Evolutionary conservation across 192 early-diverging fungal genomes (phyloP).

Genomic region (Irineochytrium annulatum): DNA sequence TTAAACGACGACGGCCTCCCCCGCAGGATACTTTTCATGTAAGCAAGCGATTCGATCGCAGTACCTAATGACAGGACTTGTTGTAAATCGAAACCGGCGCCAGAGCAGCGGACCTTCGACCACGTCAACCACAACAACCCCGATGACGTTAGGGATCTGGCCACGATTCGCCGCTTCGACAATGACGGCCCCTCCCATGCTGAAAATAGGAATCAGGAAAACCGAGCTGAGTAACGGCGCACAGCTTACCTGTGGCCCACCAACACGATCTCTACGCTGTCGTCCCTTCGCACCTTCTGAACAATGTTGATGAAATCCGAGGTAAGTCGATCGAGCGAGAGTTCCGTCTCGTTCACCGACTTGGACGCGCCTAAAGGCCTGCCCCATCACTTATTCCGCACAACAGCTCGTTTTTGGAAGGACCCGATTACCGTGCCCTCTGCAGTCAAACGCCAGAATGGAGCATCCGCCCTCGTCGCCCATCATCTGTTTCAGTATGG

Average conservation of each 20-base stretch:
- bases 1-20: constrained; percentile 29
- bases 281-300: not conserved
- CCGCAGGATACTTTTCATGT: constrained; percentile 28
- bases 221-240: not conserved
- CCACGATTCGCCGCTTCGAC: constrained; percentile 15
- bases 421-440: constrained; percentile 29
- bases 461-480: not conserved
- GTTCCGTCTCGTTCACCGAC: constrained; percentile 21
- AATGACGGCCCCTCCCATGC: constrained; percentile 44
- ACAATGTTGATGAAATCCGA: constrained; percentile 27
- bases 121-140: constrained; percentile 38
- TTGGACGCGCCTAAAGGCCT: constrained; percentile 16
- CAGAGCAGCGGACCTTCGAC: constrained; percentile 29
- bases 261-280: constrained; percentile 24
- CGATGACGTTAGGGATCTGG: constrained; percentile 24
- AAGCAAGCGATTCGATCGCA: constrained; percentile 35
- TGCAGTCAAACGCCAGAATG: constrained; percentile 28
- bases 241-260: constrained; percentile 36
- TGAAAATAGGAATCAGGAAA: constrained; percentile 1
- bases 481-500: not conserved
- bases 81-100: not conserved
- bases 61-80: constrained; percentile 19
- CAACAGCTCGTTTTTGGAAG: not conserved
- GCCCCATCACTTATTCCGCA: not conserved
- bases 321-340: constrained; percentile 25